A percentile compares a stretch with the other conserved stretches of the same genome.
Conservation (phyloP, 768 basidiomycete species). For the Xerocomus brunneocitrinus region DNA sequence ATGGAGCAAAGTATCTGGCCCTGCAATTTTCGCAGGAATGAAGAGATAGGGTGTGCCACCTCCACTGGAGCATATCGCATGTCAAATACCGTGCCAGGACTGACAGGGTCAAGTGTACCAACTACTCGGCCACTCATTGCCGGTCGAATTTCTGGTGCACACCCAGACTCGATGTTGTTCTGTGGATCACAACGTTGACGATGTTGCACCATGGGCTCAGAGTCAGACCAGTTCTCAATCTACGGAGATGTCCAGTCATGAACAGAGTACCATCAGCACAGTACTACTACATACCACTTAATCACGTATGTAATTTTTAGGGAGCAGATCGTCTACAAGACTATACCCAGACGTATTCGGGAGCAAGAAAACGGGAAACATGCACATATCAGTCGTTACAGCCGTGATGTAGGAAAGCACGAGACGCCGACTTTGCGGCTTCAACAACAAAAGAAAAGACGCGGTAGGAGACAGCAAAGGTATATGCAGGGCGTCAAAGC, state of each 20-base stretch:
- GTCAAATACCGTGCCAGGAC: slow-evolving; percentile 3
- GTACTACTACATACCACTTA: slow-evolving; percentile 10
- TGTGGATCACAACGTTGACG: slow-evolving; percentile 5
- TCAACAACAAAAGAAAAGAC: slow-evolving; percentile 13
- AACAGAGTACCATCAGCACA: slow-evolving; percentile 4
- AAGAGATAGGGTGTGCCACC: slow-evolving; percentile 43
- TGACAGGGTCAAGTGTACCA: slow-evolving; percentile 4
- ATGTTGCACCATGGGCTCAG: slow-evolving; percentile 1
- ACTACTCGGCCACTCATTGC: slow-evolving; percentile 1
- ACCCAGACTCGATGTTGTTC: slow-evolving; percentile 4
- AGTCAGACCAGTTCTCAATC: too few relatives aligned
- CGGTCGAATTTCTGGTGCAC: slow-evolving; percentile 3
- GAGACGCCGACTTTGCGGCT: slow-evolving; percentile 19
- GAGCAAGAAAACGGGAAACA: slow-evolving; percentile 34
- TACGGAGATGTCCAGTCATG: neutral
- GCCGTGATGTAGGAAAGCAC: slow-evolving; percentile 21
- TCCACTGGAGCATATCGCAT: neutral
- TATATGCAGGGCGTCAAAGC: slow-evolving; percentile 24
- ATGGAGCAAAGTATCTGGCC: slow-evolving; percentile 76
- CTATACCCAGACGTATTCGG: slow-evolving; percentile 32
- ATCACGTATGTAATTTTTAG: slow-evolving; percentile 17
- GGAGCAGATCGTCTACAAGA: slow-evolving; percentile 23
- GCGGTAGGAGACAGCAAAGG: slow-evolving; percentile 6
- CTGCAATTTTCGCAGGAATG: slow-evolving; percentile 57
- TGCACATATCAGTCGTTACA: slow-evolving; percentile 75